Conservation (phyloP, 2,329 filamentous ascomycete genomes). For the Claviceps arundinis region DNA sequence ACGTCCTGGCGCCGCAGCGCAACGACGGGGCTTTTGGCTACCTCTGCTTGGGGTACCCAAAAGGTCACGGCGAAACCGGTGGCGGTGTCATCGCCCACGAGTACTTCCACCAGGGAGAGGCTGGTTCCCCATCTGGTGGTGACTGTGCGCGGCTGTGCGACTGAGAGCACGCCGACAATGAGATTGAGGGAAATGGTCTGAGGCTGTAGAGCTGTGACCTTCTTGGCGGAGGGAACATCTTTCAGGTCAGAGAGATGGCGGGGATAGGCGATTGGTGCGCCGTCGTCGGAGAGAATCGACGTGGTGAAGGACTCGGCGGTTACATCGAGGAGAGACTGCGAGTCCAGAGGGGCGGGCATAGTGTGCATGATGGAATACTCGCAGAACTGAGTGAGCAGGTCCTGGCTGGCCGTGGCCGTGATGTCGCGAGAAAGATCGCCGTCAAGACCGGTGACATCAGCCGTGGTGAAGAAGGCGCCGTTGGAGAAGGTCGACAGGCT, state of each 20-base stretch:
- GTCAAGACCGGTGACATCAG: constrained; percentile 22
- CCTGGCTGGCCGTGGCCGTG: constrained; percentile 13
- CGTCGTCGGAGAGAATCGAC: constrained; percentile 10
- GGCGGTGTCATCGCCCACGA: constrained; percentile 75
- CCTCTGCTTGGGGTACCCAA: constrained; percentile 48
- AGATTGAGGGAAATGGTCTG: constrained; percentile 74
- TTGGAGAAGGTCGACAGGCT: constrained; percentile 16
- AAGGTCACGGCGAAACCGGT: constrained; percentile 73
- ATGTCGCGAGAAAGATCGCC: background rate
- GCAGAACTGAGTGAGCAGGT: constrained; percentile 52
- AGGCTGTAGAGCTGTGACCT: constrained; percentile 55
- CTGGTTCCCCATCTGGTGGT: constrained; percentile 49
- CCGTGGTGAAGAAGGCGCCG: constrained; percentile 35
- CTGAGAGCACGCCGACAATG: constrained; percentile 65
- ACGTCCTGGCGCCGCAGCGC: constrained; percentile 58
- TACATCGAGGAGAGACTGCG: constrained; percentile 16
- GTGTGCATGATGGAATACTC: constrained; percentile 66
- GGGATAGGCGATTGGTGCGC: constrained; percentile 12
- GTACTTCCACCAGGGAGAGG: constrained; percentile 58
- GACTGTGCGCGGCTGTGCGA: constrained; percentile 54
- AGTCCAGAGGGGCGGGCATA: constrained; percentile 47
- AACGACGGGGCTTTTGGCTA: constrained; percentile 19
- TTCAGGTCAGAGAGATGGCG: constrained; percentile 41
- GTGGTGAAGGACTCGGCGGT: constrained; percentile 10
- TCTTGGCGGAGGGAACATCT: constrained; percentile 53